These are phyloP conservation scores for Gamsiella multidivaricata DNA, from an alignment of 192 early-diverging fungal genomes.

Conservation along the genomic window DNA sequence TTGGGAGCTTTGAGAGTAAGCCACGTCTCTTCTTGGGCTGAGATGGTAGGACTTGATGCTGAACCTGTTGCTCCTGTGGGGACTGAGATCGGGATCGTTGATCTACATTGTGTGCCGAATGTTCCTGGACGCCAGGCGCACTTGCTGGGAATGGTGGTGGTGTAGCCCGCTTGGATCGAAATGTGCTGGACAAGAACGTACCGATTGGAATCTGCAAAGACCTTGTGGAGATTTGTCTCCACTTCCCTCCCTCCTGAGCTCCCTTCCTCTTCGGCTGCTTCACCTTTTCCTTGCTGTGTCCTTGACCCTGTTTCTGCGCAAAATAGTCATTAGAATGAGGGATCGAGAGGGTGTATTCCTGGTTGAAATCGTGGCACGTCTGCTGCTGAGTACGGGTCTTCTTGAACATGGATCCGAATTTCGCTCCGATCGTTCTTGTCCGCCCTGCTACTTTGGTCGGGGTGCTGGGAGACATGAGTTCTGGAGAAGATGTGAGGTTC, in stretches of 20 bases:
- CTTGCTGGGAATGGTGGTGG: slow-evolving; percentile 6
- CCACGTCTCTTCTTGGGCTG: slow-evolving; percentile 19
- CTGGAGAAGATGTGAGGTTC: background rate
- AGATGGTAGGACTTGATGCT: background rate
- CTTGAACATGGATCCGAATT: slow-evolving; percentile 25
- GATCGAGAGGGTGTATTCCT: background rate
- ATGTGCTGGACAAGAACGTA: slow-evolving; percentile 23
- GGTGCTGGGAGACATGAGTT: background rate
- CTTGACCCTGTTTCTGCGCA: background rate
- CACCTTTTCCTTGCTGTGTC: background rate
- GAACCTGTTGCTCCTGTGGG: slow-evolving; percentile 3
- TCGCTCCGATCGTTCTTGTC: slow-evolving; percentile 6
- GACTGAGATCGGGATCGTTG: no score
- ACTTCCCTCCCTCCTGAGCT: background rate
- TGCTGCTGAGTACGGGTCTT: background rate
- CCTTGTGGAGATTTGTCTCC: slow-evolving; percentile 28
- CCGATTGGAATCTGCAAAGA: slow-evolving; percentile 29
- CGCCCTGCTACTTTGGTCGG: background rate
- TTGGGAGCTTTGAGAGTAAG: slow-evolving; percentile 28
- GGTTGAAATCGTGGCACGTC: background rate
- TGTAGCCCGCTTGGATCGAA: slow-evolving; percentile 12
- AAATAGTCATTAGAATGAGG: background rate
- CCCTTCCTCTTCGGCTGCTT: background rate
- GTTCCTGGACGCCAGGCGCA: no score
- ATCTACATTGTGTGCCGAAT: no score